Conservation (phyloP, 371 early-diverging fungal genomes). For the Apophysomyces sp. region DNA sequence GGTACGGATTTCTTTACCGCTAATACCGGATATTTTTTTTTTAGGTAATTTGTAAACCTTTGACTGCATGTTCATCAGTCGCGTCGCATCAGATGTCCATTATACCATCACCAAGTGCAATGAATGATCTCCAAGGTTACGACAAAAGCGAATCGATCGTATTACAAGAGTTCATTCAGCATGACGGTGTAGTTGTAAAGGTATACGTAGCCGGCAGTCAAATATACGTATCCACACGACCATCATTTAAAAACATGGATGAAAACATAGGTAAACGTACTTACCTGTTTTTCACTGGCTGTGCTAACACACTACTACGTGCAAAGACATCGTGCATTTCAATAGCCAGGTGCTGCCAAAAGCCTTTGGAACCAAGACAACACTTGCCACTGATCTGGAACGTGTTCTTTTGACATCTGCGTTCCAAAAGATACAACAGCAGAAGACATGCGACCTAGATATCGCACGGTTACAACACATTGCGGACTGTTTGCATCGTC, state of each 20-base stretch:
- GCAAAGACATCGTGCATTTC: constrained; percentile 31
- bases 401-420: constrained; percentile 21
- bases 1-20: background rate
- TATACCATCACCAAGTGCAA: constrained; percentile 25
- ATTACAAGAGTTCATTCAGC: constrained; percentile 49
- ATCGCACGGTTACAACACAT: constrained; percentile 28
- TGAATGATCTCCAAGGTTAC: constrained; percentile 15
- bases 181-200: constrained; percentile 49
- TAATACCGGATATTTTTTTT: background rate
- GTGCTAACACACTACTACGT: background rate
- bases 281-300: background rate
- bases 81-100: constrained; percentile 49
- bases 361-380: constrained; percentile 20
- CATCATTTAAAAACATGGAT: constrained; percentile 42
- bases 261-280: constrained; percentile 17
- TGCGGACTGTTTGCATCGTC: constrained; percentile 26
- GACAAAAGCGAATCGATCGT: constrained; percentile 30
- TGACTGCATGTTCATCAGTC: constrained; percentile 42
- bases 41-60: constrained; percentile 44
- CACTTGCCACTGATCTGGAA: constrained; percentile 22
- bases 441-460: constrained; percentile 26
- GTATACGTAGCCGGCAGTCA: constrained; percentile 46
- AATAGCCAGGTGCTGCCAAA: constrained; percentile 52
- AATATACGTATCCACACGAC: constrained; percentile 34
- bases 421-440: constrained; percentile 13